Base-by-base conservation (phyloP, 2,329 filamentous ascomycete species). In the Trichoderma atrobrunneum region DNA sequence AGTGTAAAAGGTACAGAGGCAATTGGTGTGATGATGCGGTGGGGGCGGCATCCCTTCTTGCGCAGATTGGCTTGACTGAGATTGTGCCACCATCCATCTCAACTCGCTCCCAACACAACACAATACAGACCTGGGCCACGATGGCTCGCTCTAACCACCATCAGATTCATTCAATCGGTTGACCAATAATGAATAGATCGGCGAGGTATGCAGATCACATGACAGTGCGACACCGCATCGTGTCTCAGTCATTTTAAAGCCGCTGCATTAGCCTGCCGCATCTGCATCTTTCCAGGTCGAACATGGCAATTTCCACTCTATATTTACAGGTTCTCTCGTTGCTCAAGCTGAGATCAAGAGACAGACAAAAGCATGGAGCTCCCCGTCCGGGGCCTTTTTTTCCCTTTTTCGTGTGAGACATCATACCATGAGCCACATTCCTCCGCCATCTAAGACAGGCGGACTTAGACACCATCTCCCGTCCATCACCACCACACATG, bases 51-150 rank as follows among this genome's bases (percentile, higher is more conserved):
- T 28, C 51, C 32, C 64, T 39, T 24, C 32, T 26, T 30, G 32
- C 16, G 32, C 51, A 21, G 51, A 59, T 67, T 67, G 64, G 64
- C 51, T 39, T 34, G 62, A 64, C 24, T 43, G 51, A 59, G 64
- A 30, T 59, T 67, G 51, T 67, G 54, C 24, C 51, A 67, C 51
- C 64, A 67, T 67, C 32, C 64, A 67, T 67, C 64, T 67, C 64
- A 59, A 67, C 51, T 67, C 32, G 14, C 21, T 12, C 30, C 48
- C 7, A 39, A 39, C 39, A 43, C 48, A 51, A 36, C 18, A 34
- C 51, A 43, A 21, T 11, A 16, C 28, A 18, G 32, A 43, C 32
- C 51, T n/a, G 34, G 54, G 3, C 18, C 51, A 30, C 11, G 26
- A 48, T 18, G 16, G 26, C 26, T 30, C 24, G 10, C 16, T 5